Evolutionary conservation across 2,329 filamentous ascomycete genomes (phyloP).

Genomic region (Parasarocladium wereldwijsianum): DNA sequence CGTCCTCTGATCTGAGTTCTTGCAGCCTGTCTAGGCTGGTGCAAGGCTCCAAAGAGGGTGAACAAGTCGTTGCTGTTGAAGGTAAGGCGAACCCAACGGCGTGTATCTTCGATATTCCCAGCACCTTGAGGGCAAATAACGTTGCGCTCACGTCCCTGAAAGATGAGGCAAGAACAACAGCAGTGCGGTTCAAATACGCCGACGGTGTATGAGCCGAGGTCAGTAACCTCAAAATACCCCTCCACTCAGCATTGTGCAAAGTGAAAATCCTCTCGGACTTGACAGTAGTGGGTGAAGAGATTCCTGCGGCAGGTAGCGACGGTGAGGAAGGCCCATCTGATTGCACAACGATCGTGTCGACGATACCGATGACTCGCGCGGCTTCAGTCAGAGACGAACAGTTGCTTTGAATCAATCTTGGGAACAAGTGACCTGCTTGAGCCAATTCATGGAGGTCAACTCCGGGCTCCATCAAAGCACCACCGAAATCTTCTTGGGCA

Average conservation of each 20-base stretch:
- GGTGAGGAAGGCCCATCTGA: constrained; percentile 2
- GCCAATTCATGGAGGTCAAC: too few relatives aligned
- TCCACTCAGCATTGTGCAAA: constrained; percentile 75
- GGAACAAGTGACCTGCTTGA: too few relatives aligned
- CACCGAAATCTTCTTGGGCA: constrained; percentile 62
- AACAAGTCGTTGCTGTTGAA: constrained; percentile 42
- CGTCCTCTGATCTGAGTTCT: constrained; percentile 31
- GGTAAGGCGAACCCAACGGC: constrained; percentile 67
- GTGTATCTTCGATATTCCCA: constrained; percentile 66
- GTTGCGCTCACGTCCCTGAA: constrained; percentile 64
- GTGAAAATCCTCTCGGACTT: constrained; percentile 45
- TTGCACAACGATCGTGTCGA: constrained; percentile 56
- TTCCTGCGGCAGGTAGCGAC: too few relatives aligned
- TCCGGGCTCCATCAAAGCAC: constrained; percentile 66
- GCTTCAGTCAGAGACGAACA: constrained; percentile 56
- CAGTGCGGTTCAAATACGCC: constrained; percentile 61
- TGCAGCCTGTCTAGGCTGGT: constrained; percentile 55
- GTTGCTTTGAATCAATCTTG: constrained; percentile 30
- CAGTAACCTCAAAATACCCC: constrained; percentile 68
- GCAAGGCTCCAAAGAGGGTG: constrained; percentile 61
- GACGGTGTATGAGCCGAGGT: constrained; percentile 72
- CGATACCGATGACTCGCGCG: constrained; percentile 61
- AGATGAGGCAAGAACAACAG: constrained; percentile 58
- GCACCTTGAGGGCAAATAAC: constrained; percentile 63
- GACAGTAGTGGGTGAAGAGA: too few relatives aligned